Conservation (phyloP, 2,329 filamentous ascomycete species). For the Trichoderma polysporum region DNA sequence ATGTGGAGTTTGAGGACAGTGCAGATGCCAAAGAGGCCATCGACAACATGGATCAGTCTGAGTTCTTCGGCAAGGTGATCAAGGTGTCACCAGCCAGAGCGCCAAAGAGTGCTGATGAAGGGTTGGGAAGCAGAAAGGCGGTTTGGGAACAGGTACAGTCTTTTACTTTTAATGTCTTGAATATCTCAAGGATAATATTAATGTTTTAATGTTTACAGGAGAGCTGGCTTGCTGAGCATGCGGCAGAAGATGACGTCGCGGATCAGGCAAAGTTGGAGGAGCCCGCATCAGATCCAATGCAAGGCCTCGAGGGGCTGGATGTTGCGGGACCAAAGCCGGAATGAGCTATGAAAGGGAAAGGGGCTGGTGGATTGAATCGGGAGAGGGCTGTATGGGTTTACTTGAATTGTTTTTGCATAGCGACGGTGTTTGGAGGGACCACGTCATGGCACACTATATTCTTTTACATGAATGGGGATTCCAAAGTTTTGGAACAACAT, state of each 20-base stretch:
- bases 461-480: slow-evolving; percentile 7
- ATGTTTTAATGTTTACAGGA: slow-evolving; percentile 58
- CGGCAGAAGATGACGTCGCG: slow-evolving; percentile 70
- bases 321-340: slow-evolving; percentile 86
- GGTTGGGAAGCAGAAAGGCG: slow-evolving; percentile 87
- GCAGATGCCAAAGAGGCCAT: slow-evolving; percentile 92
- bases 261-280: slow-evolving; percentile 40
- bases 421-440: slow-evolving; percentile 44
- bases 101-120: slow-evolving; percentile 84
- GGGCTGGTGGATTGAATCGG: neutral
- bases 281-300: slow-evolving; percentile 81
- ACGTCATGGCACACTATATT: slow-evolving; percentile 19
- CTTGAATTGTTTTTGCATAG: slow-evolving; percentile 40
- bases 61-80: slow-evolving; percentile 88
- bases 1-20: slow-evolving; percentile 87
- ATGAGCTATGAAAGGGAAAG: slow-evolving; percentile 40
- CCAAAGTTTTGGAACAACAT: slow-evolving; percentile 7
- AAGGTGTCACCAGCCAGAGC: slow-evolving; percentile 91
- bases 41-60: slow-evolving; percentile 98
- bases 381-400: slow-evolving; percentile 8
- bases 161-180: neutral
- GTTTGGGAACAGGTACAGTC: slow-evolving; percentile 88
- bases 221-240: slow-evolving; percentile 87
- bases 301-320: slow-evolving; percentile 88
- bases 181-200: neutral